Percentiles rank a stretch among this genome's conserved stretches.
These are phyloP conservation scores for Ettlia oleoabundans DNA, from an alignment of 139 green algal species.

Conservation along the genomic window DNA sequence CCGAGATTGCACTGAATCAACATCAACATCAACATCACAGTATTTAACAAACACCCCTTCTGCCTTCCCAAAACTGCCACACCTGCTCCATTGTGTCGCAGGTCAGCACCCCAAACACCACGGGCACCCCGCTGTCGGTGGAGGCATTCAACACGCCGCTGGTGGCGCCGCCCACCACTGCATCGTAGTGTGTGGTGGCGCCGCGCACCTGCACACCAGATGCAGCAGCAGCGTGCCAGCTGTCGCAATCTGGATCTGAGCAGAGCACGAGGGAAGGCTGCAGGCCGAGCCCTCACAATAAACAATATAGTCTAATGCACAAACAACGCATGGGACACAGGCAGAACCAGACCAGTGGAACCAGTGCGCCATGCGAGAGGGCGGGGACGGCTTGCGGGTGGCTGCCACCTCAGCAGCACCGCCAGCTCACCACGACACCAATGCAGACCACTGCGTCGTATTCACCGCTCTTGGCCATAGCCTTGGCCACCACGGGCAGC, in stretches of 20 bases:
- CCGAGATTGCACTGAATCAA: neutral
- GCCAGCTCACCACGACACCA: conserved; percentile 83
- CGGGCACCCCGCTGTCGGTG: conserved; percentile 80
- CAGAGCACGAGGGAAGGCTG: too few relatives aligned
- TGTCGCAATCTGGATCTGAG: too few relatives aligned
- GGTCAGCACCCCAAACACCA: conserved; percentile 96
- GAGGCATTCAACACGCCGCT: conserved; percentile 78
- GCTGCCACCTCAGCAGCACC: neutral
- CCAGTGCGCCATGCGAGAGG: too few relatives aligned
- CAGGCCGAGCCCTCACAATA: too few relatives aligned
- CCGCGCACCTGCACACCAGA: conserved; percentile 77
- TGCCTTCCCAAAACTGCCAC: neutral
- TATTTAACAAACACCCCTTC: too few relatives aligned
- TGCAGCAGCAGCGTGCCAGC: neutral
- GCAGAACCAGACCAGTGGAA: too few relatives aligned
- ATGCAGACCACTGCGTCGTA: conserved; percentile 93
- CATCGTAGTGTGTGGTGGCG: conserved; percentile 96
- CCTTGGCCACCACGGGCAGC: conserved; percentile 91
- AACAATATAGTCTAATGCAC: too few relatives aligned
- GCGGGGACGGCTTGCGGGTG: neutral
- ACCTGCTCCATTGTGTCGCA: conserved; percentile 94
- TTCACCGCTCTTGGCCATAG: conserved; percentile 86
- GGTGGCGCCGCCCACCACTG: conserved; percentile 86
- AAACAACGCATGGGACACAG: neutral
- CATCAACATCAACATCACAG: neutral